These are phyloP conservation scores for Copromyces sp. DNA, from an alignment of 495 filamentous ascomycete genomes.

Conservation along the genomic window DNA sequence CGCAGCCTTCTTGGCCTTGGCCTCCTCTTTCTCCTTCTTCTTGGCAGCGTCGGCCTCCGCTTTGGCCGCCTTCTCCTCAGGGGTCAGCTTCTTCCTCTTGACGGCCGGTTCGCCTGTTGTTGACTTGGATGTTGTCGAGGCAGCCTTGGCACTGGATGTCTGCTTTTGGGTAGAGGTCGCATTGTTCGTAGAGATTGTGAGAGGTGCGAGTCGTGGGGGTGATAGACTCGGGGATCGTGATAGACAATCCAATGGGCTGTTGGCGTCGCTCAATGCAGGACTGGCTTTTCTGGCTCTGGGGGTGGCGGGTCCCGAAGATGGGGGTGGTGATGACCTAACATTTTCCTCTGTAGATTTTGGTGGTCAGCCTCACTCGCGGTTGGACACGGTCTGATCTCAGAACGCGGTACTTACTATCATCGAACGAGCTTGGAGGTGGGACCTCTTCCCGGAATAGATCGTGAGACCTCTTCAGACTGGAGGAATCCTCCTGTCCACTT, in stretches of 20 bases:
- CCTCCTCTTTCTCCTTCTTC: conserved; percentile 30
- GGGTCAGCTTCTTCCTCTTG: conserved; percentile 45
- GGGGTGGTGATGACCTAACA: neutral
- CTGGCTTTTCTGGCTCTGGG: conserved; percentile 20
- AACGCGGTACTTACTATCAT: conserved; percentile 6
- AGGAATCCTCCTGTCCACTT: conserved; percentile 25
- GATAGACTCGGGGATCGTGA: conserved; percentile 20
- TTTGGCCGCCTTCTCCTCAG: conserved; percentile 41
- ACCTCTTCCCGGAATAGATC: conserved; percentile 22
- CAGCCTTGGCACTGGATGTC: neutral
- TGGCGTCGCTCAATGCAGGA: conserved; percentile 24
- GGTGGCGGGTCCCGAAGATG: neutral
- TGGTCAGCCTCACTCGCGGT: neutral
- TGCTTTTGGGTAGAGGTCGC: conserved; percentile 3
- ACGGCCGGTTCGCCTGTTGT: conserved; percentile 13
- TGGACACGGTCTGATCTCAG: neutral
- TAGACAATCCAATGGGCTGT: conserved; percentile 19
- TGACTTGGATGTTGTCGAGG: neutral
- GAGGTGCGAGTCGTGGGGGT: conserved; percentile 7
- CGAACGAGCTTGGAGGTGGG: conserved; percentile 4
- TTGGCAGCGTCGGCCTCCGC: conserved; percentile 35
- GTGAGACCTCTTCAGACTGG: conserved; percentile 25
- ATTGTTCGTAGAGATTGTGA: neutral
- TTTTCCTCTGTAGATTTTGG: conserved; percentile 14
- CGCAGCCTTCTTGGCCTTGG: conserved; percentile 25